Evolutionary conservation across 352 stramenopile genomes (phyloP).

Genomic region (Phytophthora sojae): DNA sequence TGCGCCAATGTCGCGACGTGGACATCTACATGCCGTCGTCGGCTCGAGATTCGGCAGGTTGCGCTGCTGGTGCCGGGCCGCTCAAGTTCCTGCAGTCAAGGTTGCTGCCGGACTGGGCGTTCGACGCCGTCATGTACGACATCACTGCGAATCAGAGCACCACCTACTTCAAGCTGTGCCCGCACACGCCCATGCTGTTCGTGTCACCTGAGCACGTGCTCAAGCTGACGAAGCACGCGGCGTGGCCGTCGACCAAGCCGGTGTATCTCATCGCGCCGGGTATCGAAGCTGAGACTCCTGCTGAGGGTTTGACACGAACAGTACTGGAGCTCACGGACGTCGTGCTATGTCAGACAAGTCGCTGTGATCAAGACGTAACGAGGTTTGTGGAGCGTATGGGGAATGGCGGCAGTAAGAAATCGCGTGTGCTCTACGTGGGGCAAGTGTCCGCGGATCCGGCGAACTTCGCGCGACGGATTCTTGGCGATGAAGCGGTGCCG

Average conservation of each 20-base stretch:
- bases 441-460: slow-evolving; percentile 42
- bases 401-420: no score
- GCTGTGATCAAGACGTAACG: slow-evolving; percentile 28
- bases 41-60: slow-evolving; percentile 35
- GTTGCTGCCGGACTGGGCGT: slow-evolving; percentile 39
- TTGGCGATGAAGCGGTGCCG: slow-evolving; percentile 6
- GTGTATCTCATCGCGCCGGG: slow-evolving; percentile 52
- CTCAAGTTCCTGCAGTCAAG: slow-evolving; percentile 42
- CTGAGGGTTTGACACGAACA: slow-evolving; percentile 8
- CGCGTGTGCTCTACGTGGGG: slow-evolving; percentile 48
- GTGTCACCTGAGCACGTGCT: slow-evolving; percentile 41
- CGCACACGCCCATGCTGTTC: slow-evolving; percentile 50
- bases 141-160: slow-evolving; percentile 6
- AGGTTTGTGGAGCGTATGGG: slow-evolving; percentile 9
- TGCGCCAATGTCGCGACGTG: slow-evolving; percentile 60
- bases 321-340: slow-evolving; percentile 27
- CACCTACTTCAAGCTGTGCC: slow-evolving; percentile 60
- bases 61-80: slow-evolving; percentile 56
- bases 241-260: slow-evolving; percentile 50
- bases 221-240: slow-evolving; percentile 13
- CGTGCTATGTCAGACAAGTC: slow-evolving; percentile 30
- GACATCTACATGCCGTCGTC: slow-evolving; percentile 65
- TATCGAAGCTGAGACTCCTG: neutral
- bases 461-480: slow-evolving; percentile 18
- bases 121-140: slow-evolving; percentile 33